Conservation (phyloP, 2,329 filamentous ascomycete genomes). For the Thermoascus crustaceus region DNA sequence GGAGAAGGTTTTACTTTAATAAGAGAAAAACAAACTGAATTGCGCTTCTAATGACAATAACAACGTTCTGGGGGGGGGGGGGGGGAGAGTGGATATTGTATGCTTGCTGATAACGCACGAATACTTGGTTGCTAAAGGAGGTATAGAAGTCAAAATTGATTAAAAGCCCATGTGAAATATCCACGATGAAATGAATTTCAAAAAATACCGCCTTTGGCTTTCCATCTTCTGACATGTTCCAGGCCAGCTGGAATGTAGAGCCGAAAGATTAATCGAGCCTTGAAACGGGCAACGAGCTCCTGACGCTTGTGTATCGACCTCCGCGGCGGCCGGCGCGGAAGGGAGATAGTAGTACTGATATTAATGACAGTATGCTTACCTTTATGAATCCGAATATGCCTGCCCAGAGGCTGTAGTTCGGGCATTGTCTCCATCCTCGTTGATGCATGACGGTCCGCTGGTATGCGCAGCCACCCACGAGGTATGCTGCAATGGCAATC, state of each 20-base stretch:
- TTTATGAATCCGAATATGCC: conserved; percentile 75
- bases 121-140: background rate
- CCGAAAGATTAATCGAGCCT: conserved; percentile 25
- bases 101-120: background rate
- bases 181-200: background rate
- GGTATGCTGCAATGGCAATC: conserved; percentile 75
- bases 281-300: conserved; percentile 22
- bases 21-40: background rate
- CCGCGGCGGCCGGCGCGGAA: conserved; percentile 18
- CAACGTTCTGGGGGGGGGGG: too few species aligned
- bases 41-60: too few species aligned
- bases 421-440: conserved; percentile 87
- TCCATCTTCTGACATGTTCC: too few species aligned
- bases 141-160: background rate
- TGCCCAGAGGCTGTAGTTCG: conserved; percentile 90
- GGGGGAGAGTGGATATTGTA: background rate
- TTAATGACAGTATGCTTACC: conserved; percentile 50
- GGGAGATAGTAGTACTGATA: conserved; percentile 24
- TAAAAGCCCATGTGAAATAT: background rate
- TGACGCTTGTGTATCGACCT: conserved; percentile 14
- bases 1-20: background rate
- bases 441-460: conserved; percentile 91
- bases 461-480: conserved; percentile 89
- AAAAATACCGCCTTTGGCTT: too few species aligned
- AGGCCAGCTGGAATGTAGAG: background rate